Evolutionary conservation across 345 rosid species (phyloP).

Genomic region (Laguncularia racemosa): DNA sequence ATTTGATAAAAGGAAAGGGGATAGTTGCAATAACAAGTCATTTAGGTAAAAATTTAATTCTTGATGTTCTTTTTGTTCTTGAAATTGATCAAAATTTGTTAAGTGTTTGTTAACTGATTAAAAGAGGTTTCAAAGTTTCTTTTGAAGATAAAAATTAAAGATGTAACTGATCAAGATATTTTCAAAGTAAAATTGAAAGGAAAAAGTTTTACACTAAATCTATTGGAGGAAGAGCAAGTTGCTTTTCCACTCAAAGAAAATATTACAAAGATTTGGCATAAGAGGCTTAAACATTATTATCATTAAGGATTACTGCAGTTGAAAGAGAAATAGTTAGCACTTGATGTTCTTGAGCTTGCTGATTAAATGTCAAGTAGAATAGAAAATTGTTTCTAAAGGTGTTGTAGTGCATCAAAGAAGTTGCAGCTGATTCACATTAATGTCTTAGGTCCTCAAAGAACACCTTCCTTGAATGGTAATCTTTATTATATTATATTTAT

Average conservation of each 20-base stretch:
- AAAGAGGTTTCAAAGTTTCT: neutral
- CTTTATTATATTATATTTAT: neutral
- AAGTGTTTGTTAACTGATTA: slow-evolving; percentile 7
- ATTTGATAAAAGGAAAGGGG: neutral
- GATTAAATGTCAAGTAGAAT: neutral
- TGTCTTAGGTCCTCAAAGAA: neutral
- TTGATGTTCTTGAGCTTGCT: neutral
- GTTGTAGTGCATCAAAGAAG: slow-evolving; percentile 3
- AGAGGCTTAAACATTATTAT: too few relatives aligned
- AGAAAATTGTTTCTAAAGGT: neutral
- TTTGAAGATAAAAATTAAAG: slow-evolving; percentile 9
- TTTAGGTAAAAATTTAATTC: neutral
- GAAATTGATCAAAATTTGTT: slow-evolving; percentile 9
- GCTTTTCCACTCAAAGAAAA: too few relatives aligned
- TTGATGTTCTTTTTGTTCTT: slow-evolving; percentile 5
- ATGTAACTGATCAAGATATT: neutral
- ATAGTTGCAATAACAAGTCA: neutral
- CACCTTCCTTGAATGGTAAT: slow-evolving; percentile 3
- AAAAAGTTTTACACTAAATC: slow-evolving; percentile 29
- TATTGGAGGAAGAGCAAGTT: neutral
- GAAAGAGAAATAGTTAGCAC: neutral
- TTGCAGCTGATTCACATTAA: slow-evolving; percentile 10
- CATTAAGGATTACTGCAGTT: neutral
- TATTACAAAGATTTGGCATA: too few relatives aligned
- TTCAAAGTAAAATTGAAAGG: neutral